A percentile compares a stretch with the other conserved stretches of the same genome.
Evolutionary conservation across 2,329 filamentous ascomycete species (phyloP).

Genomic region (Dothiorella sarmentorum): DNA sequence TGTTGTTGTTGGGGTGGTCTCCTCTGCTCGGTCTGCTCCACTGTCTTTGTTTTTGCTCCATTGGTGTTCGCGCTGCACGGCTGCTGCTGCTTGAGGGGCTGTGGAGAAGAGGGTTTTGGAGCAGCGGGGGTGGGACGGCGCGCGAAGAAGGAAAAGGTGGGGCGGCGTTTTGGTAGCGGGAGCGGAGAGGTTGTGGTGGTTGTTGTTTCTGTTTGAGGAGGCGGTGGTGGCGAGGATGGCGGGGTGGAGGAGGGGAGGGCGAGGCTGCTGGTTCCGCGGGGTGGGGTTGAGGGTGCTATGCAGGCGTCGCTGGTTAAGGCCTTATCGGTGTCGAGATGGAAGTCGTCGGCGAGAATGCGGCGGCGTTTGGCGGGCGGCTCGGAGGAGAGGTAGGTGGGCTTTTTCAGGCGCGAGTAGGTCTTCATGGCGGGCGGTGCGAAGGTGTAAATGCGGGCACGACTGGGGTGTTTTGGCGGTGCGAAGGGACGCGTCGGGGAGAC

Average conservation of each 20-base stretch:
- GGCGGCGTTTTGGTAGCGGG: conserved; percentile 43
- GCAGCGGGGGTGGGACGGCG: conserved; percentile 30
- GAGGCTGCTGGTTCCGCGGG: neutral
- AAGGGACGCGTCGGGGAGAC: too few species aligned
- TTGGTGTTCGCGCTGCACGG: neutral
- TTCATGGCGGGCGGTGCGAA: conserved; percentile 21
- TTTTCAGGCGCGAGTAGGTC: conserved; percentile 37
- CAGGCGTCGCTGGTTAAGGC: neutral
- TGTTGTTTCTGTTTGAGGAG: conserved; percentile 35
- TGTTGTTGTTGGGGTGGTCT: too few species aligned
- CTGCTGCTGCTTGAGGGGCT: neutral
- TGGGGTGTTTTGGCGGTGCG: conserved; percentile 18
- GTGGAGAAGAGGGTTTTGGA: neutral
- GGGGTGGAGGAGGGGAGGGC: neutral
- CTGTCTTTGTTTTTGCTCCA: neutral
- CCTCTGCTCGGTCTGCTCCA: neutral
- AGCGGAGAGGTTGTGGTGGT: conserved; percentile 41
- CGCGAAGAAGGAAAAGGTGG: conserved; percentile 43
- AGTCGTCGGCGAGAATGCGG: conserved; percentile 26
- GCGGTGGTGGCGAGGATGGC: conserved; percentile 46
- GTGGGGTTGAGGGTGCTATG: conserved; percentile 30
- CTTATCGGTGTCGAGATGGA: neutral
- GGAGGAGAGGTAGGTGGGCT: conserved; percentile 28
- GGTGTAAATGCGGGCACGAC: neutral
- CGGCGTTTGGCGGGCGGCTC: conserved; percentile 36